Evolutionary conservation across 805 yeast species (phyloP).

Genomic region (Sungouiella blattae): DNA sequence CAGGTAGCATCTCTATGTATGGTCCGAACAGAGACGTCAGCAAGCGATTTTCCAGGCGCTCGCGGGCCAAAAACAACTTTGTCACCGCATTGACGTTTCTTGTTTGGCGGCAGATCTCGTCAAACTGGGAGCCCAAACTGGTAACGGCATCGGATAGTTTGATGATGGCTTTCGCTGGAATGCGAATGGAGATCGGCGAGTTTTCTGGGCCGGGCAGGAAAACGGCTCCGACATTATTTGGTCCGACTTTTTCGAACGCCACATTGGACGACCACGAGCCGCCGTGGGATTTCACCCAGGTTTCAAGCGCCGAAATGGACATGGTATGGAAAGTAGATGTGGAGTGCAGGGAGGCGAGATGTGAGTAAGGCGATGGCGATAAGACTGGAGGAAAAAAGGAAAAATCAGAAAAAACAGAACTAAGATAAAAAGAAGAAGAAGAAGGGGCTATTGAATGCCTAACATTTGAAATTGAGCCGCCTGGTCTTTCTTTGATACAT

Average conservation of each 20-base stretch:
- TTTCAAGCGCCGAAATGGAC: conserved; percentile 15
- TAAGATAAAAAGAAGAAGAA: too few species aligned
- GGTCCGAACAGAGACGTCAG: conserved; percentile 17
- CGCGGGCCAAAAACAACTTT: conserved; percentile 34
- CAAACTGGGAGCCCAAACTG: conserved; percentile 13
- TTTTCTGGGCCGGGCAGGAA: conserved; percentile 7
- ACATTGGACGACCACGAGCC: conserved; percentile 22
- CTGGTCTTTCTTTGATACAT: too few species aligned
- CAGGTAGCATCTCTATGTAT: conserved; percentile 33
- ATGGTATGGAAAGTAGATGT: too few species aligned
- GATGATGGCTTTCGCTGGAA: conserved; percentile 13
- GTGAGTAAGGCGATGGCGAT: background rate
- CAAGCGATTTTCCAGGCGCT: conserved; percentile 9
- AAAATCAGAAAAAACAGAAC: too few species aligned
- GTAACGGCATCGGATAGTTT: conserved; percentile 23
- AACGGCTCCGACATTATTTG: conserved; percentile 26
- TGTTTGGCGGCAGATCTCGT: conserved; percentile 11
- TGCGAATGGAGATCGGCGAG: conserved; percentile 7
- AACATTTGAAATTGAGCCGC: too few species aligned
- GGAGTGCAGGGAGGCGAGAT: too few species aligned
- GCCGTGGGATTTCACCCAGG: conserved; percentile 33
- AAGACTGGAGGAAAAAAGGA: too few species aligned
- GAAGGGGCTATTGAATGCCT: too few species aligned
- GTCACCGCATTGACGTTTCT: conserved; percentile 27
- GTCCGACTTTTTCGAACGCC: conserved; percentile 18